Conservation (phyloP, 2,329 filamentous ascomycete genomes). For the Ilyonectria mors-panacis region DNA sequence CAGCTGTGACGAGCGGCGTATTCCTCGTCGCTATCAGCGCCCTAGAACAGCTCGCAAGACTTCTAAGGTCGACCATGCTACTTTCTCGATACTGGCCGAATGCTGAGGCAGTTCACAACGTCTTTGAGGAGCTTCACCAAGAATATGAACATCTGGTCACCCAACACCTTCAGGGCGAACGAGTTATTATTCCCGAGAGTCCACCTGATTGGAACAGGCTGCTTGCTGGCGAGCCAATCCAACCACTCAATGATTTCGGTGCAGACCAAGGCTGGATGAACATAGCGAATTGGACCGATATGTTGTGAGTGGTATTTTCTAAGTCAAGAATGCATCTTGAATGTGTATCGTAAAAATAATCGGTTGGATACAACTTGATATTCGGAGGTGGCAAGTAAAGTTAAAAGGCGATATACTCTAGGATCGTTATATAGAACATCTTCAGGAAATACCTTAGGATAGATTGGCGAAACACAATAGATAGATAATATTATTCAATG, state of each 20-base stretch:
- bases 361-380: no score
- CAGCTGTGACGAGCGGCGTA: conserved; percentile 34
- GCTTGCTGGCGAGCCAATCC: conserved; percentile 37
- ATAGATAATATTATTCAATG: not conserved
- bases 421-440: not conserved
- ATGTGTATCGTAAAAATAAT: no score
- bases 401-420: no score
- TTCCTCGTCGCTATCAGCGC: conserved; percentile 44
- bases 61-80: conserved; percentile 35
- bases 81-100: conserved; percentile 44
- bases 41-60: conserved; percentile 36
- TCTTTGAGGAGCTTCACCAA: conserved; percentile 44
- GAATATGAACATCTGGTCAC: conserved; percentile 45
- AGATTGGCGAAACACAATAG: not conserved
- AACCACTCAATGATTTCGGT: conserved; percentile 36
- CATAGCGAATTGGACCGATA: conserved; percentile 44
- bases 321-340: not conserved
- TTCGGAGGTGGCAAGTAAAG: no score
- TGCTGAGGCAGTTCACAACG: conserved; percentile 45
- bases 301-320: conserved; percentile 17
- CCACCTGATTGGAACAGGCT: conserved; percentile 45
- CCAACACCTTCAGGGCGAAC: conserved; percentile 42
- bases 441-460: not conserved
- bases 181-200: conserved; percentile 43
- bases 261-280: conserved; percentile 47